Conservation (phyloP, 148 eudicot species). For the Cornus florida region DNA sequence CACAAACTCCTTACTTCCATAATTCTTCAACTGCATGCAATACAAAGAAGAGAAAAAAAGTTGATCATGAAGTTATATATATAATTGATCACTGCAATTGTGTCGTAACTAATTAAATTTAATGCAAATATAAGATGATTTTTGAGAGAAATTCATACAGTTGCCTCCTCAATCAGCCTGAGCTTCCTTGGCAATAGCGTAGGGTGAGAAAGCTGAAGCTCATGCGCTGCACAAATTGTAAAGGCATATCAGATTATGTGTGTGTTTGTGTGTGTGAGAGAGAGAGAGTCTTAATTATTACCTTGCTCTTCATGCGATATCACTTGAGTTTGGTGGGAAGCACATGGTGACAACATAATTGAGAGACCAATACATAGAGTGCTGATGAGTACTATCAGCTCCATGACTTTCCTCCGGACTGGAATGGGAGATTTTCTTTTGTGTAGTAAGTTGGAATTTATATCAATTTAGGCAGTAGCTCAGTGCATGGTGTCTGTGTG, state of each 20-base stretch:
- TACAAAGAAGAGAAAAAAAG: neutral
- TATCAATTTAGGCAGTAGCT: constrained; percentile 5
- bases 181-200: constrained; percentile 34
- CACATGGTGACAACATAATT: constrained; percentile 16
- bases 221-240: constrained; percentile 25
- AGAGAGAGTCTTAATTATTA: constrained; percentile 17
- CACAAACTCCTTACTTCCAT: constrained; percentile 17
- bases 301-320: constrained; percentile 19
- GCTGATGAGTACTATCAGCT: constrained; percentile 9
- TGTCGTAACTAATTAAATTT: neutral
- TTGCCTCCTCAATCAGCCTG: constrained; percentile 19
- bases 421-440: neutral
- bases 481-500: neutral
- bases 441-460: neutral
- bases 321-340: constrained; percentile 20
- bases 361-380: constrained; percentile 12
- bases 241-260: neutral
- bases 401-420: constrained; percentile 3
- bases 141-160: constrained; percentile 12
- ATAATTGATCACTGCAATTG: neutral
- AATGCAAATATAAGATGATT: neutral
- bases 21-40: constrained; percentile 12
- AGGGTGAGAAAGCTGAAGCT: neutral
- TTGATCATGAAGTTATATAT: too few species aligned
- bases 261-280: constrained; percentile 5